Evolutionary conservation across 352 stramenopile species (phyloP).

Genomic region (Porosira glacialis): DNA sequence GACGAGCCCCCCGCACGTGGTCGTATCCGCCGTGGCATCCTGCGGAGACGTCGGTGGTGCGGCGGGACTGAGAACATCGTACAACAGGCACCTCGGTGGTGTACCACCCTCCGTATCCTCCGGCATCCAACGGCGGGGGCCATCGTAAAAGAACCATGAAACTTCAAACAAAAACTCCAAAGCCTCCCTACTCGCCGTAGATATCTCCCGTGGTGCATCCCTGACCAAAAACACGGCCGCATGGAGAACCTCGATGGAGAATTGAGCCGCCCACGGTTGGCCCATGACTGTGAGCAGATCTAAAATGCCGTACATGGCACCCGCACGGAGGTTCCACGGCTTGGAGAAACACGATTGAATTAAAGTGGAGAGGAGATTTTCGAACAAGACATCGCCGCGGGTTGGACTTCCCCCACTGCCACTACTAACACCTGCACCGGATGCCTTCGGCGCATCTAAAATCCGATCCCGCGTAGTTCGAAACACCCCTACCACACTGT

Average conservation of each 20-base stretch:
- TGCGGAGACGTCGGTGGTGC: slow-evolving; percentile 5
- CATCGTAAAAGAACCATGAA: slow-evolving; percentile 61
- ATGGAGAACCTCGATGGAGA: slow-evolving; percentile 75
- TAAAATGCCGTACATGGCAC: slow-evolving; percentile 46
- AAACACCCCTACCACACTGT: slow-evolving; percentile 47
- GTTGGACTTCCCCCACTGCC: background rate
- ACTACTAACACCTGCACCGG: background rate
- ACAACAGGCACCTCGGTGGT: slow-evolving; percentile 32
- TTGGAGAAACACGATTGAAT: slow-evolving; percentile 47
- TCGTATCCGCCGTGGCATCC: background rate
- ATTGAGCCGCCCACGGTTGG: slow-evolving; percentile 51
- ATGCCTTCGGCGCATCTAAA: background rate
- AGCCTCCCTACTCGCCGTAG: slow-evolving; percentile 45
- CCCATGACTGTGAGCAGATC: slow-evolving; percentile 59
- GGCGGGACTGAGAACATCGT: slow-evolving; percentile 50
- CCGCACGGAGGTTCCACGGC: slow-evolving; percentile 56
- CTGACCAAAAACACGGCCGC: slow-evolving; percentile 73
- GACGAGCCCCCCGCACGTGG: too few relatives aligned
- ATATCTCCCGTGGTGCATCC: slow-evolving; percentile 65
- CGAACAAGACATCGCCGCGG: slow-evolving; percentile 60
- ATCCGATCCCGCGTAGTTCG: slow-evolving; percentile 8
- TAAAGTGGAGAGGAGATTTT: slow-evolving; percentile 67
- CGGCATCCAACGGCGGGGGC: slow-evolving; percentile 28
- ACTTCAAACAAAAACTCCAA: slow-evolving; percentile 67
- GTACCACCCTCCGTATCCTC: slow-evolving; percentile 1